Base-by-base conservation (phyloP, 768 basidiomycete species). In the Mycena vulgaris region DNA sequence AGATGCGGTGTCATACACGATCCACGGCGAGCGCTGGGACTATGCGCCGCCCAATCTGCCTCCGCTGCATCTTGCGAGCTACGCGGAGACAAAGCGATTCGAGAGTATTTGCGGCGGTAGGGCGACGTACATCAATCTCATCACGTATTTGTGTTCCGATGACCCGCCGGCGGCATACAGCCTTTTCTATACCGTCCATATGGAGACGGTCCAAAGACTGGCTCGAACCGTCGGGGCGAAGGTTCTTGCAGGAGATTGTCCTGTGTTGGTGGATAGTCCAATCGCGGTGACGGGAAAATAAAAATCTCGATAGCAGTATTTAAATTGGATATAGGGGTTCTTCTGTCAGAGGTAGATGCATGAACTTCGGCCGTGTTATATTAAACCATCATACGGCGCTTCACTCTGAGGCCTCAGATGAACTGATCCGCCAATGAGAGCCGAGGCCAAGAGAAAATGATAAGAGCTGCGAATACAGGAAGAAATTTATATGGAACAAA, bases 41-140 rank as follows among this genome's bases (percentile, higher is more conserved):
- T 28, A 23, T 9, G n/a, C 25, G 31, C 2, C 23, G n/a, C 16
- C 59, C 6, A n/a, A 37, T 35, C 62, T 19, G 25, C 51, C 3
- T 2, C 47, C 53, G 7, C 37, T 60, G 5, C 8, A 53, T 6
- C 60, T 48, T 52, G 47, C n/a, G 23, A 37, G 57, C 30, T 74
- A 74, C n/a, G 27, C 23, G 23, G 73, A 74, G 39, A 65, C 63
- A 17, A 10, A 65, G 42, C 65, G 62, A 17, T 58, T 70, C 30
- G n/a, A 42, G 56, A 65, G 69, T 51, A 62, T 74, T 47, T 74
- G 73, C 66, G 52, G 63, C 28, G 65, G 69, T 6, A 21, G 3
- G 28, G 69, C 69, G 27, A 74, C 73, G 7, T 74, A 64, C 25
- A 70, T 73, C 45, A 69, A 73, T 28, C 17, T 63, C 21, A 19